Evolutionary conservation across 257 asterid genomes (phyloP).

Genomic region (Przewalskia tangutica): DNA sequence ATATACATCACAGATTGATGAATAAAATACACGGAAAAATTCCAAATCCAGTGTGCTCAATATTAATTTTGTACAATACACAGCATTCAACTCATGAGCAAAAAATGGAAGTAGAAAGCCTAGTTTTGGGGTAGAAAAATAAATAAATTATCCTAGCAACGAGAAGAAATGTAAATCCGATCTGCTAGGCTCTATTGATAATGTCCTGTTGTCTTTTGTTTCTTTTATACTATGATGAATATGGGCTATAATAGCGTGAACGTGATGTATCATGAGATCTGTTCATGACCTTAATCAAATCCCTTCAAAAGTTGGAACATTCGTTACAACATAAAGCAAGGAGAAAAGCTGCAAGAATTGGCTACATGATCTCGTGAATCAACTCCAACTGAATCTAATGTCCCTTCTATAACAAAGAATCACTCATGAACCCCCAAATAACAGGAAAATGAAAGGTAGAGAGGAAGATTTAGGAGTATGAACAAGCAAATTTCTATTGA

Average conservation of each 20-base stretch:
- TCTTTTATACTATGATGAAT: too few relatives aligned
- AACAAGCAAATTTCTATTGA: neutral
- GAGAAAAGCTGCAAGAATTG: neutral
- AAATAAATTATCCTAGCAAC: neutral
- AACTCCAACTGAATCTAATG: neutral
- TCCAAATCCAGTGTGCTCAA: too few relatives aligned
- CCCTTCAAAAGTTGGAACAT: neutral
- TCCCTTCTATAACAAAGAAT: neutral
- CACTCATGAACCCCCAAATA: neutral
- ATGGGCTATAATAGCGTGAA: neutral
- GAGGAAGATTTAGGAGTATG: neutral
- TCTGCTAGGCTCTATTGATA: neutral
- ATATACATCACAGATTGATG: too few relatives aligned
- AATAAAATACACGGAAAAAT: too few relatives aligned
- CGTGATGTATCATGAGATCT: neutral
- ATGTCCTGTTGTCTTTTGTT: neutral
- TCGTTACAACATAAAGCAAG: neutral
- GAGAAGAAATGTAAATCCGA: neutral
- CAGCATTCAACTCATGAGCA: neutral
- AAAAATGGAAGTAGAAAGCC: neutral
- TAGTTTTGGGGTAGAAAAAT: neutral
- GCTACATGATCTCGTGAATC: neutral
- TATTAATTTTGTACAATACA: too few relatives aligned
- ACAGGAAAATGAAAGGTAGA: neutral
- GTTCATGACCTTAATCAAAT: neutral